Base-by-base conservation (phyloP, 2,329 filamentous ascomycete species). In the Penicillium sp. region DNA sequence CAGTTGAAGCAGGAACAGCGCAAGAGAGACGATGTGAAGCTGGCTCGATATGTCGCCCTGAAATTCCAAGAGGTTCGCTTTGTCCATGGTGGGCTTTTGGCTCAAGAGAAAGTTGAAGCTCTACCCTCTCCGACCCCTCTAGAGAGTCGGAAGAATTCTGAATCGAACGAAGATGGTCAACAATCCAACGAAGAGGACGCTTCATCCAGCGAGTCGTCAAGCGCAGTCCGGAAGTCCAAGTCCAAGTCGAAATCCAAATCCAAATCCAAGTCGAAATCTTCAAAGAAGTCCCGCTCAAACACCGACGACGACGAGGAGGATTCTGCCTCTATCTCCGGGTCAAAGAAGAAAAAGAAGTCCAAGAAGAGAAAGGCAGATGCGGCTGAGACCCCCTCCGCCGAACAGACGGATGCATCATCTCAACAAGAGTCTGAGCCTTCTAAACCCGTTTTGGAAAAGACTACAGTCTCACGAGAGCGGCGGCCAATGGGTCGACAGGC, bases 31-130 rank as follows among this genome's bases (percentile, higher is more conserved):
- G 86, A 90, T 67, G 77, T 89, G 43, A 89, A 90, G 78, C 83
- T 90, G 68, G 86, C 86, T 60, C 79, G 87, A 46, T 96, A 92
- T 70, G 83, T 90, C 53, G 86, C 89, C 64, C 82, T 84, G 67
- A 90, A 87, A 74, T 93, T 87, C 77, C 92, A 92, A 1, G 81
- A 84, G 10, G 90, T 96, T 81, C 85, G 87, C 48, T 99, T 99
- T 74, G 88, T 99, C 24, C 86, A 82, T 57, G 95, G 91, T n/a
- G 95, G 93, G 0, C 83, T 92, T 55, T 70, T 89, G 60, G 80
- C 84, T 5, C 85, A 85, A 13, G 84, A 86, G 58, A 82, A 83
- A 68, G 78, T 82, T 55, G 76, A 82, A 41, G 58, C 57, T 16
- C 46, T 67, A 62, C 51, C 61, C 7, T 35, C 49, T 14, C 10